A percentile compares a stretch with the other conserved stretches of the same genome.
Evolutionary conservation across 2,329 filamentous ascomycete species (phyloP).

Genomic region (Neurospora sp.): DNA sequence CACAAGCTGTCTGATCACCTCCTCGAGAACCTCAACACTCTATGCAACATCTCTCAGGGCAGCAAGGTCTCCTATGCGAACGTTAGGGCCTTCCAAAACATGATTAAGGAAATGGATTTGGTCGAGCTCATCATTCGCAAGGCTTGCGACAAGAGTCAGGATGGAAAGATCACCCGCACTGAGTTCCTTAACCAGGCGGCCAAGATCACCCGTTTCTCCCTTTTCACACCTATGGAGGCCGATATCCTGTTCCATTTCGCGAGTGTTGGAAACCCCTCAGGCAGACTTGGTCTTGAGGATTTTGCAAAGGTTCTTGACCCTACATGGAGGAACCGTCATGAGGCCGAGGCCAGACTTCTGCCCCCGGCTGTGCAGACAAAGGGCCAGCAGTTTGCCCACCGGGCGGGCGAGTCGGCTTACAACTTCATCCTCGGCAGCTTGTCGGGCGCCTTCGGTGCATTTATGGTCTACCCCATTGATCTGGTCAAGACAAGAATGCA

Average conservation of each 20-base stretch:
- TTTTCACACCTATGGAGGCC: constrained; percentile 97
- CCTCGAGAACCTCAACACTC: constrained; percentile 77
- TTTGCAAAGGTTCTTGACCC: constrained; percentile 94
- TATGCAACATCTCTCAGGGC: constrained; percentile 87
- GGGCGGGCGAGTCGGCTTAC: constrained; percentile 68
- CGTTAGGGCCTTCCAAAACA: constrained; percentile 94
- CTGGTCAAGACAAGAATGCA: constrained; percentile 98
- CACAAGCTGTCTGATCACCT: constrained; percentile 98
- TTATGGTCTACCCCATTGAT: constrained; percentile 99
- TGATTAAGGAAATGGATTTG: constrained; percentile 95
- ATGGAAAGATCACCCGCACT: constrained; percentile 87
- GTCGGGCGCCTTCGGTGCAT: constrained; percentile 93
- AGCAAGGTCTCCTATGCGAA: constrained; percentile 97
- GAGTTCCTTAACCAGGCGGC: constrained; percentile 95
- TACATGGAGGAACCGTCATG: constrained; percentile 67
- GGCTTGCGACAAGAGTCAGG: constrained; percentile 70
- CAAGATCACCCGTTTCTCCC: constrained; percentile 81
- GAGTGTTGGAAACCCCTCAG: constrained; percentile 80
- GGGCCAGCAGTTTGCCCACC: constrained; percentile 48
- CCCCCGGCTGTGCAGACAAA: constrained; percentile 30
- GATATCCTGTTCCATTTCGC: constrained; percentile 99
- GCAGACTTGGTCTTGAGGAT: constrained; percentile 69
- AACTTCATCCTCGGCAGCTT: constrained; percentile 85
- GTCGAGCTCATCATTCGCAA: constrained; percentile 88
- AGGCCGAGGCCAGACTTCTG: constrained; percentile 28